phyloP scores from a whole-genome alignment of 2,329 filamentous ascomycete species.

The Pseudocercospora vitis region DNA sequence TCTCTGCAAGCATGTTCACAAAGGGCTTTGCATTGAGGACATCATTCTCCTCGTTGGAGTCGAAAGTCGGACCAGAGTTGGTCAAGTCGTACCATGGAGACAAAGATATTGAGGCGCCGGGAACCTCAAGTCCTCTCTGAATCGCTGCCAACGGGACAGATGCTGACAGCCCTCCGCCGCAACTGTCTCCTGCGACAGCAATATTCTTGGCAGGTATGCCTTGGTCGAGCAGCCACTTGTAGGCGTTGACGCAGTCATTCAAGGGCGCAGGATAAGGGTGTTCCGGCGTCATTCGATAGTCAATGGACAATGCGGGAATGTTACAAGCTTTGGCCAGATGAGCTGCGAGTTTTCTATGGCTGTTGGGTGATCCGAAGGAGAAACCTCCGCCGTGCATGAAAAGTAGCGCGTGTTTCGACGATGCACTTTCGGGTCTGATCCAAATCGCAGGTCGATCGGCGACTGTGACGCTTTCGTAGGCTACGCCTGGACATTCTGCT shows the following conservation, averaged over 20 bases:
- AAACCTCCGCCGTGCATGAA: slow-evolving; percentile 33
- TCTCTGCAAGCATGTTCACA: slow-evolving; percentile 24
- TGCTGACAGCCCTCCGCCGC: slow-evolving; percentile 30
- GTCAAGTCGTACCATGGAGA: slow-evolving; percentile 33
- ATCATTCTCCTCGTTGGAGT: slow-evolving; percentile 27
- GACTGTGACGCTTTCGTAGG: slow-evolving; percentile 25
- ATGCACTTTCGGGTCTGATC: slow-evolving; percentile 25
- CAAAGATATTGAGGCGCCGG: slow-evolving; percentile 27
- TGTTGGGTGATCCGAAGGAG: slow-evolving; percentile 27
- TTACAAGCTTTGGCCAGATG: slow-evolving; percentile 49
- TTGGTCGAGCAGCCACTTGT: slow-evolving; percentile 54
- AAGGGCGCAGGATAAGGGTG: slow-evolving; percentile 55
- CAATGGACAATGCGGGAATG: slow-evolving; percentile 54
- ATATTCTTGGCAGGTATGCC: slow-evolving; percentile 33
- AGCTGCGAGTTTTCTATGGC: slow-evolving; percentile 31
- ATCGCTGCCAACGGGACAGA: slow-evolving; percentile 28
- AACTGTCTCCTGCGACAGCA: slow-evolving; percentile 30
- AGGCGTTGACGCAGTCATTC: slow-evolving; percentile 59
- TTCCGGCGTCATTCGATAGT: slow-evolving; percentile 61
- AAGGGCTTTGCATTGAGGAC: slow-evolving; percentile 24
- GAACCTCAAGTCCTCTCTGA: slow-evolving; percentile 24
- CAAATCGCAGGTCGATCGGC: slow-evolving; percentile 27
- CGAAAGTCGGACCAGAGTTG: slow-evolving; percentile 18
- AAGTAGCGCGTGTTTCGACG: slow-evolving; percentile 24
- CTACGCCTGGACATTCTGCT: slow-evolving; percentile 27